Conservation (phyloP, 805 yeast genomes). For the Teunomyces lycoperdinae region DNA sequence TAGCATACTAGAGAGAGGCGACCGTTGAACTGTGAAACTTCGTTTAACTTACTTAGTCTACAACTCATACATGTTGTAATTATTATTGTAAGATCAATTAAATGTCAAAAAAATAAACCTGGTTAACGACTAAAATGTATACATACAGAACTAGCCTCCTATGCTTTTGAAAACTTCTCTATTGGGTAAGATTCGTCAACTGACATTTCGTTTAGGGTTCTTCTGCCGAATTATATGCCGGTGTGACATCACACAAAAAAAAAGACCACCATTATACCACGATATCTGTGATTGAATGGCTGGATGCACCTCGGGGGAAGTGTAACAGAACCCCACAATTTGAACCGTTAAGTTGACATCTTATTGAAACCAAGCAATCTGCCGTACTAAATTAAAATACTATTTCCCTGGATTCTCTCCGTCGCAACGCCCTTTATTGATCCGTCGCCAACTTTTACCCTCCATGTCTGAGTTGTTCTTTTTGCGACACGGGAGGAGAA, state of each 20-base stretch:
- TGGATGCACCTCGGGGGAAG: neutral
- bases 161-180: neutral
- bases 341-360: neutral
- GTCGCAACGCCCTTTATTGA: neutral
- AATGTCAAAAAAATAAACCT: too few species aligned
- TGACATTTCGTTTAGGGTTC: neutral
- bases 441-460: neutral
- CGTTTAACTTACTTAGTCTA: too few species aligned
- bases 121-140: neutral
- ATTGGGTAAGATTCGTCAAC: neutral
- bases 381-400: neutral
- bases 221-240: neutral
- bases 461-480: constrained; percentile 35
- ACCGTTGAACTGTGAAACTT: too few species aligned
- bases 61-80: too few species aligned
- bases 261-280: neutral
- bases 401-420: neutral
- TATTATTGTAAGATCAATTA: too few species aligned
- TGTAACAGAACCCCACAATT: constrained; percentile 2
- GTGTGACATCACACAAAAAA: constrained; percentile 2
- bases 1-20: too few species aligned
- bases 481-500: constrained; percentile 43
- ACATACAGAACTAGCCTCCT: neutral
- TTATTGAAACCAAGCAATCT: neutral
- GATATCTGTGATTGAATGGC: neutral